A percentile compares a stretch with the other conserved stretches of the same genome.
phyloP scores from a whole-genome alignment of 805 yeast genomes.

The Starmerella lactis-condensi region DNA sequence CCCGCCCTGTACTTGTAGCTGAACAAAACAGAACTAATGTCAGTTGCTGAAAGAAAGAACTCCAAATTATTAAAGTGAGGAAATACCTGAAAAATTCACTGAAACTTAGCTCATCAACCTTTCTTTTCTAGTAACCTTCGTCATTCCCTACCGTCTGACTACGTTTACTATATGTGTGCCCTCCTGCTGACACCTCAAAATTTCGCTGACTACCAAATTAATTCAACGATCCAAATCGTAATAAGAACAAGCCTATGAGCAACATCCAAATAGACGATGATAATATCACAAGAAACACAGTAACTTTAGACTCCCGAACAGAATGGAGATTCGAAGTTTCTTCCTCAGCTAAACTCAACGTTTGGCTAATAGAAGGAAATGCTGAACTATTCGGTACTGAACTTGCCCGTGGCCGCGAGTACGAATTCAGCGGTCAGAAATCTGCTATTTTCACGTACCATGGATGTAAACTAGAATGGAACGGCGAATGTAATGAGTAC shows the following conservation, averaged over 20 bases:
- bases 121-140: too few species aligned
- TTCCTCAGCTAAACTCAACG: constrained; percentile 30
- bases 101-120: too few species aligned
- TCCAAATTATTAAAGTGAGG: too few species aligned
- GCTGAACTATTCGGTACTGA: constrained; percentile 92
- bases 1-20: too few species aligned
- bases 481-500: constrained; percentile 31
- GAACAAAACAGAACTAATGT: too few species aligned
- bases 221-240: background rate
- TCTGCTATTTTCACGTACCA: constrained; percentile 40
- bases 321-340: constrained; percentile 71
- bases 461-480: constrained; percentile 45
- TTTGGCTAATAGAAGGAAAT: constrained; percentile 43
- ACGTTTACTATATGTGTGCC: too few species aligned
- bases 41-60: too few species aligned
- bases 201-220: background rate
- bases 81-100: too few species aligned
- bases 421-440: constrained; percentile 36
- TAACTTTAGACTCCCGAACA: constrained; percentile 19
- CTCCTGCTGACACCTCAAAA: too few species aligned
- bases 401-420: constrained; percentile 51
- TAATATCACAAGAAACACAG: constrained; percentile 2
- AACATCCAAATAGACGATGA: background rate
- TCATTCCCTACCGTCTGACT: too few species aligned
- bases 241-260: background rate